Evolutionary conservation across 2,329 filamentous ascomycete species (phyloP), one percentile per base, ranked within the genome.

Genomic region (Periconia sp.): DNA sequence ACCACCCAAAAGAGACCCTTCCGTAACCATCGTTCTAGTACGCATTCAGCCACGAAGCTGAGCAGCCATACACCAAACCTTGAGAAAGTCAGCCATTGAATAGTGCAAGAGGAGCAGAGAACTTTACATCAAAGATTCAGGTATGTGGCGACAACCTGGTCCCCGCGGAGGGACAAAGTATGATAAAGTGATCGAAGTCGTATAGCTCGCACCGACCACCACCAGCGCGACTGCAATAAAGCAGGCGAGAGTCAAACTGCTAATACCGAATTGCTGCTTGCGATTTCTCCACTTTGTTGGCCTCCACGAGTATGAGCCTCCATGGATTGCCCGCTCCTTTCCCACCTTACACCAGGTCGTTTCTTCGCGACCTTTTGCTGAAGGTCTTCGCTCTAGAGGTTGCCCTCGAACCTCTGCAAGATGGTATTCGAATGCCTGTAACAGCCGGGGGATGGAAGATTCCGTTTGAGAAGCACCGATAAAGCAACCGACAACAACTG

Each of bases 381-480:
- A 55, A 8, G 49, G 52, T 19, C 48, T 36, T 29, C 49, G 36
- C 12, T 16, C 23, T 24, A 13, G 18, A 23, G 15, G 18, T 7
- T 31, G 18, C 4, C 39, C 40, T 12, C 16, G 38, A 4, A 48
- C 26, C 10, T 35, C 39, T 12, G 23, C 19, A 12, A 54, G 30
- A 13, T 54, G 24, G 28, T 47, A 47, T 25, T 58, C 52, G 13
- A 52, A 47, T 6, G 36, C 26, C 17, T 58, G 54, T 11, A 58
- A 33, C 5, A 58, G 28, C 22, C 52, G 40, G 1, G 52, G 54
- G 23, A 56, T 48, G 4, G 54, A 48, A 5, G 43, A 43, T 30
- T 53, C 52, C 6, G 50, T 58, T 31, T 58, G 54, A 5, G 49
- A 52, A 17, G 43, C 48, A 17, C 52, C 52, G 21, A 56, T 54